Percentiles rank a stretch among this genome's conserved stretches.
Conservation (phyloP, 257 asterid genomes). For the Leonotis leonurus region DNA sequence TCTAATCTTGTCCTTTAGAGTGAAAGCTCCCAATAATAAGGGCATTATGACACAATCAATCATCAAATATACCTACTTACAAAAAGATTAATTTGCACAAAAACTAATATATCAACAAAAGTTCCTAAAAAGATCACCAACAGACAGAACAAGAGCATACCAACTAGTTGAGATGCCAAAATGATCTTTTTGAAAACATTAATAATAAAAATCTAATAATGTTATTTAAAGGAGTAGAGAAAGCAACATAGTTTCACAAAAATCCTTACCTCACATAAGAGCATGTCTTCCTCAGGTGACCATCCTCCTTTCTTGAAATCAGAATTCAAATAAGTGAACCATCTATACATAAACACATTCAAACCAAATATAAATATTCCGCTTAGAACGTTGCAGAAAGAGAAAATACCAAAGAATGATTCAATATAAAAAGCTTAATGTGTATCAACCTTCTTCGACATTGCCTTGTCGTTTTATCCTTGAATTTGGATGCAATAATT, state of each 20-base stretch:
- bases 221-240: not conserved
- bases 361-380: constrained; percentile 5
- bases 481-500: constrained; percentile 80
- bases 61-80: not conserved
- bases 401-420: constrained; percentile 9
- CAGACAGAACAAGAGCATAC: not conserved
- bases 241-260: not conserved
- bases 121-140: not conserved
- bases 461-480: constrained; percentile 97
- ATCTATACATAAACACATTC: constrained; percentile 39
- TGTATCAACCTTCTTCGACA: constrained; percentile 99
- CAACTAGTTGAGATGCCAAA: constrained; percentile 1
- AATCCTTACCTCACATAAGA: constrained; percentile 74
- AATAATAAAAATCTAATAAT: not conserved
- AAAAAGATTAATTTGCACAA: not conserved
- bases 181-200: not conserved
- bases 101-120: too few relatives aligned
- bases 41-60: constrained; percentile 9
- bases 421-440: too few relatives aligned
- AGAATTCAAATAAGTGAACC: constrained; percentile 97
- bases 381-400: not conserved
- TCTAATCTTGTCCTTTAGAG: too few relatives aligned
- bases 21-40: not conserved
- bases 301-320: constrained; percentile 99
- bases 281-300: constrained; percentile 98